A percentile compares a stretch with the other conserved stretches of the same genome.
These are phyloP conservation scores for Peniophora sp. DNA, from an alignment of 1,284 basidiomycete species.

Conservation along the genomic window DNA sequence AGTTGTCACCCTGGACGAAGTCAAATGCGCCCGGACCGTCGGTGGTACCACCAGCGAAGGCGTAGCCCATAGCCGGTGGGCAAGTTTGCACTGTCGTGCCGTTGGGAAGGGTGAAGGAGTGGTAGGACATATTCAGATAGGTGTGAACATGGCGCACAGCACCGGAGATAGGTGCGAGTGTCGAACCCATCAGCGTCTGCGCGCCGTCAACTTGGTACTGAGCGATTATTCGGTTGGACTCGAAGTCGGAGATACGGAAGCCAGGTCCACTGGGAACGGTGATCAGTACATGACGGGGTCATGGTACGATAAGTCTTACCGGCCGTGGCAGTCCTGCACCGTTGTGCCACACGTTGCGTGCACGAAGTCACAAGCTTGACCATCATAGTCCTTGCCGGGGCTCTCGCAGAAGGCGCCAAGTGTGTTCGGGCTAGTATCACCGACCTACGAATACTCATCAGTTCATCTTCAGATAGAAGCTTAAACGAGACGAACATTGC, in stretches of 20 bases:
- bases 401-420: conserved; percentile 72
- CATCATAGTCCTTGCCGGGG: conserved; percentile 60
- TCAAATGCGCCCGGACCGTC: conserved; percentile 80
- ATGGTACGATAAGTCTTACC: conserved; percentile 30
- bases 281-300: neutral
- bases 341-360: conserved; percentile 70
- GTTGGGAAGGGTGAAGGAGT: conserved; percentile 58
- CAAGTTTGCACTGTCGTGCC: conserved; percentile 67
- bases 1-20: conserved; percentile 73
- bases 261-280: conserved; percentile 49
- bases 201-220: conserved; percentile 60
- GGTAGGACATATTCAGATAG: conserved; percentile 61
- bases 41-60: conserved; percentile 77
- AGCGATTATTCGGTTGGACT: conserved; percentile 65
- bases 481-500: conserved; percentile 26
- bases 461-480: neutral
- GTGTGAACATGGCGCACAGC: conserved; percentile 59
- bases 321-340: conserved; percentile 60
- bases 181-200: conserved; percentile 45
- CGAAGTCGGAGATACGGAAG: conserved; percentile 64
- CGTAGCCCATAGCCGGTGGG: conserved; percentile 58
- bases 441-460: conserved; percentile 39
- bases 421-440: conserved; percentile 72
- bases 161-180: conserved; percentile 40
- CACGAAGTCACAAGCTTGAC: conserved; percentile 55